Evolutionary conservation across 768 basidiomycete genomes (phyloP), one percentile per base, ranked within the genome.

Genomic region (Asterophora lycoperdoides): DNA sequence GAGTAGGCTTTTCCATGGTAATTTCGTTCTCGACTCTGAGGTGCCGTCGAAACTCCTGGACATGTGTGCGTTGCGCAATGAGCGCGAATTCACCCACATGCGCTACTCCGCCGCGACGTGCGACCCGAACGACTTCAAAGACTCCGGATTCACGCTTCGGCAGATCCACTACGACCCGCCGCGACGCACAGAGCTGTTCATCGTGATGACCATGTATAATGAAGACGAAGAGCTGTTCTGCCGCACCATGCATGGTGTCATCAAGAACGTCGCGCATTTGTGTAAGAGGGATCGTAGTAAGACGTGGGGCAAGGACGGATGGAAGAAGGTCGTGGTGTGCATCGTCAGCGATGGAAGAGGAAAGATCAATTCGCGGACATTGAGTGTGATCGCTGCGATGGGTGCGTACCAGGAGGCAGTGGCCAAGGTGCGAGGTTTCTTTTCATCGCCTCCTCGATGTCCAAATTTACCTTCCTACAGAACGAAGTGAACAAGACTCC

Each of bases 171-270:
- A 95, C 65, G 89, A 94, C 58, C 93, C 93, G 0, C 87, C 90
- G 0, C 75, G 94, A 15, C 76, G 87, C 29, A 96, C 94, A 29
- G 95, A 98, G 66, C 72, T 97, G 13, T 95, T 96, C 69, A 94
- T 97, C 57, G 94, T 96, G 36, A 87, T 97, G 81, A 97, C 94
- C 11, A 96, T 97, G 93, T 96, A 95, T 65, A 95, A 96, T 60
- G 93, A 93, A 60, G 83, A 90, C 58, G 93, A 95, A 64, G 80
- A 85, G 59, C 74, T 98, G 5, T 97, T 97, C 68, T 85, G 84
- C 58, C 70, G 93, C 35, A 91, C 94, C 0, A 93, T 97, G 89
- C 89, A 95, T 60, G 94, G 94, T 43, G 89, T 97, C 5, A 91
- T 96, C 67, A 92, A 89, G 77, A 97, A 97, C 58, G 77, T 97